Base-by-base conservation (phyloP, 176 grass and related monocot genomes). In the Saccharum spontaneum region DNA sequence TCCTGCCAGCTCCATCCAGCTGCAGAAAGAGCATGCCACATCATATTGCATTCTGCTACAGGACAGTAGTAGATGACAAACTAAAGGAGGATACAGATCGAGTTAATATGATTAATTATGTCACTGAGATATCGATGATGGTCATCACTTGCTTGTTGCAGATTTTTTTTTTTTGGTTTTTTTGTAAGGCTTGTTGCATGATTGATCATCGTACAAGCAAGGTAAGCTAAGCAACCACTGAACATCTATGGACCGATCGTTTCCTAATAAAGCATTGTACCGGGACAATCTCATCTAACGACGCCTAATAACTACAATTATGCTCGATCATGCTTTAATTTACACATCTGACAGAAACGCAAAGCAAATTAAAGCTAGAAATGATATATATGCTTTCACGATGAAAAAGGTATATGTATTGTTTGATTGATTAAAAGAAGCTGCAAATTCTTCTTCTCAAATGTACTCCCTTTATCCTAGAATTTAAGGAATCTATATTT, bases 21-120 rank as follows among this genome's bases (percentile, higher is more conserved):
- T 37, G 50, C 74, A 59, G 18, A 33, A 57, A n/a, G 24, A 62
- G n/a, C 59, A 20, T 40, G 38, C 37, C 20, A 41, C 17, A 60
- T 10, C 55, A n/a, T n/a, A 60, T 10, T 40, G 18, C 36, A 40
- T 40, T 38, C 38, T 71, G 50, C 48, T 34, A 77, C 31, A 39
- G 31, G 31, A 59, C 74, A 59, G 31, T 12, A 76, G 49, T 57
- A 37, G 33, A 77, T 57, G 74, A 77, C 50, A 77, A 77, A 77
- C 17, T 62, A 62, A 26, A 62, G n/a, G 22, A n/a, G 15, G 59
- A 26, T 62, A 26, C 59, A 62, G n/a, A 61, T 62, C 59, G 59
- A 26, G 3, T 62, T 61, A 61, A 61, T 11, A 26, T 62, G 23
- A 24, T 76, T 77, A 3, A 59, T 77, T 77, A 76, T 76, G 30